Conservation (phyloP, 2,329 filamentous ascomycete genomes). For the Penicillium fuscoglaucum region DNA sequence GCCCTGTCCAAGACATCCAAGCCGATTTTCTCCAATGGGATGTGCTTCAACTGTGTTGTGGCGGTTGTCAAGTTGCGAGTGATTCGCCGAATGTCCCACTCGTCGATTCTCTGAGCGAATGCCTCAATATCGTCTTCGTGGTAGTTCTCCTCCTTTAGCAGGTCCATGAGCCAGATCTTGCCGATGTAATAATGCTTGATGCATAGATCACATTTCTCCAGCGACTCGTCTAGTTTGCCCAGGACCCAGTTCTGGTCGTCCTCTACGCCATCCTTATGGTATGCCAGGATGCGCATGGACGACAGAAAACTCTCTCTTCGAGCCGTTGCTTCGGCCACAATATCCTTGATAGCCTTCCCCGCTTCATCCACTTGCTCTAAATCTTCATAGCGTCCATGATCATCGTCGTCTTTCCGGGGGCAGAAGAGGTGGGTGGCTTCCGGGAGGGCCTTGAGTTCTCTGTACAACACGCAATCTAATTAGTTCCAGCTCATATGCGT, state of each 20-base stretch:
- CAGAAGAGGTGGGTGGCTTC: slow-evolving; percentile 65
- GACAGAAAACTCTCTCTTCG: slow-evolving; percentile 65
- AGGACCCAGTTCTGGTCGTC: slow-evolving; percentile 62
- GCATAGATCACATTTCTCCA: slow-evolving; percentile 68
- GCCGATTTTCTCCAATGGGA: slow-evolving; percentile 53
- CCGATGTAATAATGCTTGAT: slow-evolving; percentile 72
- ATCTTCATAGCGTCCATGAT: slow-evolving; percentile 64
- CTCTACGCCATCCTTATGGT: slow-evolving; percentile 61
- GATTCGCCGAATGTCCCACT: slow-evolving; percentile 63
- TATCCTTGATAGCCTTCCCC: slow-evolving; percentile 33
- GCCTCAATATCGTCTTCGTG: slow-evolving; percentile 49
- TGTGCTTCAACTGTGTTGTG: slow-evolving; percentile 52
- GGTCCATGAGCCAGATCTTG: slow-evolving; percentile 62
- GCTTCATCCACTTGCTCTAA: slow-evolving; percentile 52
- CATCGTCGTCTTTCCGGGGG: slow-evolving; percentile 63
- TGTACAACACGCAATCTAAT: slow-evolving; percentile 20
- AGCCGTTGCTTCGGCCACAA: slow-evolving; percentile 56
- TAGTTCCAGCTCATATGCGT: slow-evolving; percentile 3
- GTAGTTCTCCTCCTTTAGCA: slow-evolving; percentile 61
- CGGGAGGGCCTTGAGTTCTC: slow-evolving; percentile 47
- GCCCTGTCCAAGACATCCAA: slow-evolving; percentile 55
- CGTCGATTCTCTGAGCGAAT: slow-evolving; percentile 59
- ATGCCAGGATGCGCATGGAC: slow-evolving; percentile 68
- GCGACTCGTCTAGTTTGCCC: slow-evolving; percentile 56
- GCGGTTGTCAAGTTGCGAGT: slow-evolving; percentile 60